phyloP scores from a whole-genome alignment of 169 alveolate species.

The Eimeria praecox region DNA sequence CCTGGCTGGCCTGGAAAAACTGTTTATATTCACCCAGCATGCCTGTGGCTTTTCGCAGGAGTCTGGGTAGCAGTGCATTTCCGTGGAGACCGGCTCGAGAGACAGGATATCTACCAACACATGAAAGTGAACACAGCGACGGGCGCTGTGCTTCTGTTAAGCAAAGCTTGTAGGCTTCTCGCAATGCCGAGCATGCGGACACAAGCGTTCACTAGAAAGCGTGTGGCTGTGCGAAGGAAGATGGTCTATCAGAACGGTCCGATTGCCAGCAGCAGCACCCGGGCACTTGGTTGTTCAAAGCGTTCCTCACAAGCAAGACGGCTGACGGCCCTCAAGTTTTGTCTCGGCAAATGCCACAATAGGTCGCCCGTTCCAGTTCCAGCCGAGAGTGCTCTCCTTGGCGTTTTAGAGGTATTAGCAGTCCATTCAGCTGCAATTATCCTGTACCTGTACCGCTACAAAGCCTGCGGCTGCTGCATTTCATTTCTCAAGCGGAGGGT shows the following conservation, averaged over 20 bases:
- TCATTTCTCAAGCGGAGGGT: background rate
- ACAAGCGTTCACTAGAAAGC: background rate
- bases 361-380: background rate
- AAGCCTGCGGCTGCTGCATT: background rate
- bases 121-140: background rate
- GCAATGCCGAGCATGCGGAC: background rate
- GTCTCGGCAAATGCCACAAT: background rate
- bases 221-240: background rate
- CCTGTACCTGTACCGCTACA: background rate
- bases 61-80: constrained; percentile 28
- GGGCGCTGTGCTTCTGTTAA: background rate
- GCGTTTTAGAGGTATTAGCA: background rate
- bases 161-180: background rate
- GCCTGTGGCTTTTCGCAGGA: constrained; percentile 26
- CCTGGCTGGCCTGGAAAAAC: constrained; percentile 32
- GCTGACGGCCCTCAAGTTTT: background rate
- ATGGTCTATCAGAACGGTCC: background rate
- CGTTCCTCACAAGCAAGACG: background rate
- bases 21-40: constrained; percentile 4
- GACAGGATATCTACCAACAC: background rate
- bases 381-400: background rate
- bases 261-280: background rate
- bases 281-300: background rate
- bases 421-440: background rate
- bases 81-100: background rate